Percentiles rank a stretch among this genome's conserved stretches.
Conservation (phyloP, 352 stramenopile species). For the Pythium biforme region DNA sequence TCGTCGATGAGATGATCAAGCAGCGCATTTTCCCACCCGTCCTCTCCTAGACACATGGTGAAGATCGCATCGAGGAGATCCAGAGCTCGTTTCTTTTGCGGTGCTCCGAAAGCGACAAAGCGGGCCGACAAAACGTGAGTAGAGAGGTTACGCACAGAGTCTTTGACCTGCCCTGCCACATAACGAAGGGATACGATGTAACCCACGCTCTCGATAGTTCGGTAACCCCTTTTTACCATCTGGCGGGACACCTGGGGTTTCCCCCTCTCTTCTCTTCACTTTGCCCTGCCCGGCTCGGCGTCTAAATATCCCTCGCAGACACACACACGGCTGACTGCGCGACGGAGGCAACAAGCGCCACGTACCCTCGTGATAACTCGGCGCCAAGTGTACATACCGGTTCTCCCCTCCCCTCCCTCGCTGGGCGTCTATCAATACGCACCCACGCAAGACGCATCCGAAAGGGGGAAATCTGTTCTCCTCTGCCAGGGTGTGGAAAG, state of each 20-base stretch:
- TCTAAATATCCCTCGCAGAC: constrained; percentile 3
- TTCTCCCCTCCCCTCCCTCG: background rate
- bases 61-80: too few species aligned
- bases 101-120: background rate
- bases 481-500: background rate
- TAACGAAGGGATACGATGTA: too few species aligned
- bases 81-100: too few species aligned
- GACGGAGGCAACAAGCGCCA: constrained; percentile 1
- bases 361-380: background rate
- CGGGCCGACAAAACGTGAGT: background rate
- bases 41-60: constrained; percentile 33
- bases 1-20: constrained; percentile 73
- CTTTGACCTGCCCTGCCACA: too few species aligned
- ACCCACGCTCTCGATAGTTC: too few species aligned
- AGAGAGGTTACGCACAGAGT: background rate
- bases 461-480: too few species aligned
- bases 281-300: constrained; percentile 2
- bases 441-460: background rate
- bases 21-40: constrained; percentile 82
- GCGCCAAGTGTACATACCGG: background rate
- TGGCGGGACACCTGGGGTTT: constrained; percentile 9
- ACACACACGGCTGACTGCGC: background rate
- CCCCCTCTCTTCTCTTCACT: constrained; percentile 16
- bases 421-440: background rate
- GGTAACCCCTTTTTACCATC: background rate